Conservation (phyloP, 2,329 filamentous ascomycete species). For the Triangularia verruculosa region DNA sequence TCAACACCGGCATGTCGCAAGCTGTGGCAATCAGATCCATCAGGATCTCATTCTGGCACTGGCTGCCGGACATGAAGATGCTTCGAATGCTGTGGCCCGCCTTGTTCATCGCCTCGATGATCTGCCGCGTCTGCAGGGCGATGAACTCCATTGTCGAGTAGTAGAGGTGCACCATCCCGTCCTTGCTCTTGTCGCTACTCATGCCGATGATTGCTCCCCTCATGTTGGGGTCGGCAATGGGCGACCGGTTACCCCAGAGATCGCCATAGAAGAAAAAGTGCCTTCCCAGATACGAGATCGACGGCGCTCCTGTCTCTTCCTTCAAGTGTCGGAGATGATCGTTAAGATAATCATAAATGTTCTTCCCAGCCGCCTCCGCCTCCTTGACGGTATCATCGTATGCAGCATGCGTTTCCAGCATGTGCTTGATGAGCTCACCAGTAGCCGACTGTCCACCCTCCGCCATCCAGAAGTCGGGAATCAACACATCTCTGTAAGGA, state of each 20-base stretch:
- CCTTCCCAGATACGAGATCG: constrained; percentile 79
- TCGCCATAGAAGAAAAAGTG: constrained; percentile 99
- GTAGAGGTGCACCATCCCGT: constrained; percentile 87
- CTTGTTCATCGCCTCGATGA: constrained; percentile 89
- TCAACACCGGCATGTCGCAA: constrained; percentile 88
- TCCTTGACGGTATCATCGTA: constrained; percentile 76
- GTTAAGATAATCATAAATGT: constrained; percentile 95
- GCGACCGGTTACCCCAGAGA: constrained; percentile 93
- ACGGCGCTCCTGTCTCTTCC: constrained; percentile 66
- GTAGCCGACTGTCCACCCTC: constrained; percentile 97
- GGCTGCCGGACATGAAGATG: constrained; percentile 98
- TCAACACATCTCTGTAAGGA: constrained; percentile 88
- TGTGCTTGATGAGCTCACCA: constrained; percentile 88
- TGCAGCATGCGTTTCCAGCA: constrained; percentile 91
- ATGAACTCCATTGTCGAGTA: constrained; percentile 98
- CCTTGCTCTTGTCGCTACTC: constrained; percentile 79
- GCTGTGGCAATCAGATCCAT: constrained; percentile 89
- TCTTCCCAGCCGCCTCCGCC: constrained; percentile 77
- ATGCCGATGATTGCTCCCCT: constrained; percentile 84
- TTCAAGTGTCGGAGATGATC: constrained; percentile 76
- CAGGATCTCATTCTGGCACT: constrained; percentile 92
- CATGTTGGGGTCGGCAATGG: constrained; percentile 91
- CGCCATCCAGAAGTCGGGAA: constrained; percentile 93
- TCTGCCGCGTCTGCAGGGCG: constrained; percentile 92
- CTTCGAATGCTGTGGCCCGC: constrained; percentile 82